phyloP scores from a whole-genome alignment of 306 rosid species.

The Dryas octopetala region DNA sequence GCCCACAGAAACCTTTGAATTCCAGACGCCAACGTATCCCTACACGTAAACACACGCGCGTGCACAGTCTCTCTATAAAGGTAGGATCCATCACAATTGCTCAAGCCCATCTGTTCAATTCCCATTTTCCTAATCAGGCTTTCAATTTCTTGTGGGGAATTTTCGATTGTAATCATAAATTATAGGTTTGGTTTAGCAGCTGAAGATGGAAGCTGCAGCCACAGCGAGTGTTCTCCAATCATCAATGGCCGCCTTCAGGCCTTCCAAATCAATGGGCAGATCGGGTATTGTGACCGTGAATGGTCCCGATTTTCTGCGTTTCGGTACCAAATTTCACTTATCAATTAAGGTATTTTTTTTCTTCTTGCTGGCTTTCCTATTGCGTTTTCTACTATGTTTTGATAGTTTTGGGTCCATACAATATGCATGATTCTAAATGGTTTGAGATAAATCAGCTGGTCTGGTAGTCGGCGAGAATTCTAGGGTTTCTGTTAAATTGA shows the following conservation, averaged over 20 bases:
- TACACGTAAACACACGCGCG: not conserved
- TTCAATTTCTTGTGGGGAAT: not conserved
- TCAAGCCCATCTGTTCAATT: not conserved
- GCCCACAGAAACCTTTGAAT: slow-evolving; percentile 6
- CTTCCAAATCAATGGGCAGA: slow-evolving; percentile 31
- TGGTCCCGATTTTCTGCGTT: slow-evolving; percentile 31
- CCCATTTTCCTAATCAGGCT: not conserved
- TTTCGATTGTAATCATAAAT: not conserved
- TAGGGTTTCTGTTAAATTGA: not conserved
- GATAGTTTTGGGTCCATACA: not conserved
- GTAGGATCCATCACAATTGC: not conserved
- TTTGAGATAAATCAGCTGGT: not conserved
- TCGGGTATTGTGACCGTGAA: slow-evolving; percentile 30
- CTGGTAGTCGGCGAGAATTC: not conserved
- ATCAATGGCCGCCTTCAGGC: slow-evolving; percentile 24
- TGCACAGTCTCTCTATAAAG: not conserved
- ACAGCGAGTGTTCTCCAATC: slow-evolving; percentile 45
- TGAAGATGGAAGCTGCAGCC: slow-evolving; percentile 55
- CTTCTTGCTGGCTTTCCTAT: not conserved
- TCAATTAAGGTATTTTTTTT: slow-evolving; percentile 46
- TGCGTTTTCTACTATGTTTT: not conserved
- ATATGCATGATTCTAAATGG: not conserved
- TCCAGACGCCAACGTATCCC: not conserved
- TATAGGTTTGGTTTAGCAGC: slow-evolving; percentile 23
- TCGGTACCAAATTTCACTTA: slow-evolving; percentile 28